phyloP scores from a whole-genome alignment of 2,329 filamentous ascomycete genomes.

The Monosporascus sp. region DNA sequence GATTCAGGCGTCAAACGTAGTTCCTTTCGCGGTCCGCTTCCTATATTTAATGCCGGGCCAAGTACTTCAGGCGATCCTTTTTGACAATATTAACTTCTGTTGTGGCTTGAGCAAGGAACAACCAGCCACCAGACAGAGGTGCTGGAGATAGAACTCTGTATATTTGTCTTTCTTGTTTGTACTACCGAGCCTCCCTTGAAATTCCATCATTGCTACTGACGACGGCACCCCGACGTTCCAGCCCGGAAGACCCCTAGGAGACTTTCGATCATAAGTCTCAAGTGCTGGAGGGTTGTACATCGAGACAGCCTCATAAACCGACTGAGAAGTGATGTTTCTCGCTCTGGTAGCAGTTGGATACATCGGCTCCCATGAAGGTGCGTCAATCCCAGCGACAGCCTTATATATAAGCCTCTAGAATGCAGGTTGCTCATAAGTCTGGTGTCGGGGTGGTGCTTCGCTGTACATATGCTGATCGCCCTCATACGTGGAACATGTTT shows the following conservation, averaged over 20 bases:
- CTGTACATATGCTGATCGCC: conserved; percentile 10
- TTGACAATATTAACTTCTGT: too few species aligned
- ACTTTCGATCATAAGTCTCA: conserved; percentile 41
- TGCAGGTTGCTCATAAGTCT: conserved; percentile 6
- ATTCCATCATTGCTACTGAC: conserved; percentile 5
- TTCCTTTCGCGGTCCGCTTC: too few species aligned
- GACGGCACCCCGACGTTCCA: conserved; percentile 3
- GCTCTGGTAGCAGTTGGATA: neutral
- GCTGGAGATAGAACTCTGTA: too few species aligned
- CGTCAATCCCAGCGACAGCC: conserved; percentile 6
- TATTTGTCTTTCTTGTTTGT: too few species aligned
- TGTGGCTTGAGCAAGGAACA: too few species aligned
- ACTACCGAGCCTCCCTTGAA: too few species aligned
- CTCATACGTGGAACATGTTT: conserved; percentile 1
- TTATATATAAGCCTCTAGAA: conserved; percentile 5
- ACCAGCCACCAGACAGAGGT: too few species aligned
- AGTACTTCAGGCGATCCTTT: too few species aligned
- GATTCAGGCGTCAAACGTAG: too few species aligned
- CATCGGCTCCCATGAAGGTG: conserved; percentile 1
- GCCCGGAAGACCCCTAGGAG: conserved; percentile 26
- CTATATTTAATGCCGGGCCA: too few species aligned
- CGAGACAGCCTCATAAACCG: conserved; percentile 7
- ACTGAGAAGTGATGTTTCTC: conserved; percentile 2
- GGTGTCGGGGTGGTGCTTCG: conserved; percentile 12
- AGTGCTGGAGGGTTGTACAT: conserved; percentile 18